Percentiles rank a stretch among this genome's conserved stretches.
Conservation (phyloP, 257 asterid genomes). For the Dorcoceras hygrometricum region DNA sequence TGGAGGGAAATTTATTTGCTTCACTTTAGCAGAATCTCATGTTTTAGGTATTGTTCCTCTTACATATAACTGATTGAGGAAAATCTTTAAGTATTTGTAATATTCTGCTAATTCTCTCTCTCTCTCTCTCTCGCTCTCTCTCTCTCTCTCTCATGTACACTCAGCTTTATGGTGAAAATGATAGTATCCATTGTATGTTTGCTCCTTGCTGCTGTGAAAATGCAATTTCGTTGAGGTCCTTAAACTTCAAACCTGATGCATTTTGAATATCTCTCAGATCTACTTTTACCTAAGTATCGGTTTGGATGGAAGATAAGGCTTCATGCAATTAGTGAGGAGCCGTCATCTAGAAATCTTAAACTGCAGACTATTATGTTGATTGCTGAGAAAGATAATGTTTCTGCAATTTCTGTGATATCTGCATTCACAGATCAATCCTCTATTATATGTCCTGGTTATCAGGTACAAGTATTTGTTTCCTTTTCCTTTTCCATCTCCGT, state of each 20-base stretch:
- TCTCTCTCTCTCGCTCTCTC: neutral
- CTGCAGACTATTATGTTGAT: slow-evolving; percentile 81
- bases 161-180: neutral
- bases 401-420: slow-evolving; percentile 48
- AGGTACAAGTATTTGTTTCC: slow-evolving; percentile 42
- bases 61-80: slow-evolving; percentile 5
- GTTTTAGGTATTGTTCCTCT: slow-evolving; percentile 67
- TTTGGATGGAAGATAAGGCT: slow-evolving; percentile 85
- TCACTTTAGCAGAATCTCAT: slow-evolving; percentile 85
- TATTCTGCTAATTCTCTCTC: neutral
- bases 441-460: slow-evolving; percentile 41
- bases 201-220: slow-evolving; percentile 8
- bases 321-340: slow-evolving; percentile 52
- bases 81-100: neutral
- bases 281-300: slow-evolving; percentile 77
- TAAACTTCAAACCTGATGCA: slow-evolving; percentile 14
- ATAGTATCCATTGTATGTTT: slow-evolving; percentile 9
- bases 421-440: slow-evolving; percentile 43
- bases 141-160: neutral
- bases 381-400: slow-evolving; percentile 58
- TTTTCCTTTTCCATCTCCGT: slow-evolving; percentile 14
- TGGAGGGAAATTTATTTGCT: slow-evolving; percentile 84
- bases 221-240: slow-evolving; percentile 20
- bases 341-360: slow-evolving; percentile 41
- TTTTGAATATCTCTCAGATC: slow-evolving; percentile 42